Evolutionary conservation across 2,329 filamentous ascomycete species (phyloP).

Genomic region (Botrytis galanthina): DNA sequence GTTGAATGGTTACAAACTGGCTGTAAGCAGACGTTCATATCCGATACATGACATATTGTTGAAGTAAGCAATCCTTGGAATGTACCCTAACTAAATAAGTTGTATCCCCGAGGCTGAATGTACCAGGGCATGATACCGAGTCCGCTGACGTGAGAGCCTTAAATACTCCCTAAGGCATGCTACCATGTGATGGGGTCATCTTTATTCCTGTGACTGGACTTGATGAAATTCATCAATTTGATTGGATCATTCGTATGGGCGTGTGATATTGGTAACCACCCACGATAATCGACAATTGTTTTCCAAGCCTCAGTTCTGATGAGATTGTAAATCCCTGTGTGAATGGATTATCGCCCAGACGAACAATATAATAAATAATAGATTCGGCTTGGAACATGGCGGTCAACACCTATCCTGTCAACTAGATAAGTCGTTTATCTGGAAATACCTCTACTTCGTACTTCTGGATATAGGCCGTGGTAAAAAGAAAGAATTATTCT

Average conservation of each 20-base stretch:
- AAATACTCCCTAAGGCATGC: neutral
- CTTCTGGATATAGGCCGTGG: neutral
- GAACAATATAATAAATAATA: neutral
- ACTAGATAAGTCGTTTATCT: neutral
- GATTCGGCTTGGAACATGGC: neutral
- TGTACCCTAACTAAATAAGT: neutral
- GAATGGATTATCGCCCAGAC: neutral
- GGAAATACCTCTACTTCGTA: neutral
- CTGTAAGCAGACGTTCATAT: neutral
- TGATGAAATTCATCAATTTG: neutral
- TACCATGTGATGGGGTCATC: neutral
- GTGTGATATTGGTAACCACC: neutral
- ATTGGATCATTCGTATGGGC: neutral
- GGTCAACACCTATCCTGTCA: neutral
- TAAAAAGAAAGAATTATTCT: neutral
- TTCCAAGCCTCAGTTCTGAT: neutral
- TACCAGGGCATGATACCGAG: neutral
- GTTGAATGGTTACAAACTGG: neutral
- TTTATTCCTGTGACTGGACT: neutral
- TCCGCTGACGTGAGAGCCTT: constrained; percentile 15
- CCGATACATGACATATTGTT: constrained; percentile 10
- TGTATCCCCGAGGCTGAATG: constrained; percentile 6
- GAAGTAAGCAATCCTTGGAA: constrained; percentile 4
- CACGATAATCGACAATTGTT: neutral
- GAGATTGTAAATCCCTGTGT: neutral